Base-by-base conservation (phyloP, 2,329 filamentous ascomycete species). In the Sordariomycetes sp. region DNA sequence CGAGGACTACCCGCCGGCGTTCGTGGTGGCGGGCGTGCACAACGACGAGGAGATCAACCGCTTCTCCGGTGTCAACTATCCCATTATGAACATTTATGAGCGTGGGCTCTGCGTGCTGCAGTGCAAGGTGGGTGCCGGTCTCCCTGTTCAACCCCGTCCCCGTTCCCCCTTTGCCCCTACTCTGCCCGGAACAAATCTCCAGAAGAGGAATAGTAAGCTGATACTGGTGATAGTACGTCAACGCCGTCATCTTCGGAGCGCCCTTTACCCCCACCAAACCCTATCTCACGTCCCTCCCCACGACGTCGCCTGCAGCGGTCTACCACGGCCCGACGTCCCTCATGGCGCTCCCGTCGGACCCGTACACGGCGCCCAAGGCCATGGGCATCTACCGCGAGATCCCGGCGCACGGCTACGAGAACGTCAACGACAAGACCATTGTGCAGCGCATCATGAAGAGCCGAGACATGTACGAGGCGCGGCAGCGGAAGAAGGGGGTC, bases 11-110 rank as follows among this genome's bases (percentile, higher is more conserved):
- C 79, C 82, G 0, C 90, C 91, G 0, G 87, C 86, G 7, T 97
- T 90, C 69, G 81, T 99, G n/a, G 83, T 97, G 51, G 92, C 90
- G 2, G 94, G 94, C 54, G 86, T 99, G 25, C 94, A 99, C 72
- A 89, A 96, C 66, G 94, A 99, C 70, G 85, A 88, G 62, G 91
- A 96, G 60, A 96, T 99, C 72, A 99, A 99, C 73, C 79, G 87
- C 66, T 95, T 91, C 88, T 97, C 97, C 74, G 93, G 94, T 40
- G 81, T 97, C 66, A 99, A 99, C 75, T 99, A 97, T 69, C 94
- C 94, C 28, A 97, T 99, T 74, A 99, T 99, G 94, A 99, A 97
- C 76, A 92, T 96, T 59, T 96, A 93, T 67, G 94, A 99, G 77
- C 87, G 94, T 50, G 92, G 92, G 1, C 83, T 99, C 24, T 99